Evolutionary conservation across 768 basidiomycete genomes (phyloP).

Genomic region (Dictyophora rubrovolvata): DNA sequence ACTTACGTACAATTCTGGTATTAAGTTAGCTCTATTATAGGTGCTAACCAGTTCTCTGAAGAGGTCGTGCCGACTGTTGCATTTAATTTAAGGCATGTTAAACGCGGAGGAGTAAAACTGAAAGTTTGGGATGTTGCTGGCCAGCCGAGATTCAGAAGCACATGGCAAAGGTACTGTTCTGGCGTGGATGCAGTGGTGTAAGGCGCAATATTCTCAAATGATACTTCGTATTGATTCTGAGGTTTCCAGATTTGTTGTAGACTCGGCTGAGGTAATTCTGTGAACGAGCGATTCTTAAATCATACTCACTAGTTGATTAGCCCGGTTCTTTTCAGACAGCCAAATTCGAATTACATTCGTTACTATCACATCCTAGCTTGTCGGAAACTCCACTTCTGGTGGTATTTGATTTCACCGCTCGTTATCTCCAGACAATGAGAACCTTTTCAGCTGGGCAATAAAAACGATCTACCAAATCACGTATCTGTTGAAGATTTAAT

Average conservation of each 20-base stretch:
- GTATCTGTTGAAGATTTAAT: constrained; percentile 79
- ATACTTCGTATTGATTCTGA: background rate
- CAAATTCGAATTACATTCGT: constrained; percentile 73
- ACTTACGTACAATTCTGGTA: background rate
- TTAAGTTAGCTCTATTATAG: background rate
- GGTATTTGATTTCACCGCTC: constrained; percentile 33
- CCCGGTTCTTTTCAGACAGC: constrained; percentile 77
- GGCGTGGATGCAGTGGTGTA: constrained; percentile 91
- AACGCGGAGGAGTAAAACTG: constrained; percentile 82
- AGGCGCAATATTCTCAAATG: constrained; percentile 18
- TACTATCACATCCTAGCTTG: constrained; percentile 57
- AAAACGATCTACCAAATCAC: constrained; percentile 77
- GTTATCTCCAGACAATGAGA: background rate
- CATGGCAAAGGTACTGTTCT: constrained; percentile 93
- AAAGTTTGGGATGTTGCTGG: constrained; percentile 96
- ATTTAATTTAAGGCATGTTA: constrained; percentile 81
- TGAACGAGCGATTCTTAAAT: background rate
- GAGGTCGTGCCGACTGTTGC: constrained; percentile 95
- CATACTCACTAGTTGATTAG: background rate
- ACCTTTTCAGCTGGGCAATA: constrained; percentile 70
- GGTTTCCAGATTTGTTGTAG: constrained; percentile 72
- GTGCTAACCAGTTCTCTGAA: constrained; percentile 67
- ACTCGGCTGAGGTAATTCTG: constrained; percentile 69
- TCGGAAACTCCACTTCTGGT: constrained; percentile 72
- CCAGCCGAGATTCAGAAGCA: constrained; percentile 87